Conservation (phyloP, 2,329 filamentous ascomycete genomes). For the Penicillium sp. region DNA sequence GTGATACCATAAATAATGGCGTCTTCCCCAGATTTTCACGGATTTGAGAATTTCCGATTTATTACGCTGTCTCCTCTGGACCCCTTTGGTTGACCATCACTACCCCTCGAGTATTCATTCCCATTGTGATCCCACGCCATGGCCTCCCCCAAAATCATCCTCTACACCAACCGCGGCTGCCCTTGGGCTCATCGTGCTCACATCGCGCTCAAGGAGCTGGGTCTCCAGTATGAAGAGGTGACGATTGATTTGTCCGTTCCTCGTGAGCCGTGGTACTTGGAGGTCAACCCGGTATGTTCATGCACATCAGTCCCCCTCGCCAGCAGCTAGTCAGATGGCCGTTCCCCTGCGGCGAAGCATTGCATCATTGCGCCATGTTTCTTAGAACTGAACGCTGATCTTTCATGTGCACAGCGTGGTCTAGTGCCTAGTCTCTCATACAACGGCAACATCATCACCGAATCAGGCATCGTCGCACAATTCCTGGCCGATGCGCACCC, state of each 20-base stretch:
- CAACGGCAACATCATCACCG: slow-evolving; percentile 70
- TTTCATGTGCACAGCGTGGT: slow-evolving; percentile 55
- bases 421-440: slow-evolving; percentile 72
- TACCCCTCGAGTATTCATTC: slow-evolving; percentile 6
- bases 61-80: neutral
- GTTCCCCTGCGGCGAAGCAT: neutral
- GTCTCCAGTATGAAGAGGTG: slow-evolving; percentile 68
- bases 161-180: slow-evolving; percentile 71
- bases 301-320: neutral
- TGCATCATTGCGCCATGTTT: too few relatives aligned
- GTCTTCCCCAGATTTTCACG: slow-evolving; percentile 11
- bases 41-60: neutral
- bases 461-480: slow-evolving; percentile 69
- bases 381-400: neutral
- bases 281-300: slow-evolving; percentile 66
- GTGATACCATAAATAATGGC: slow-evolving; percentile 21
- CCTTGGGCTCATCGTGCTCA: slow-evolving; percentile 77
- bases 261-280: slow-evolving; percentile 71
- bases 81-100: neutral
- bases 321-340: neutral
- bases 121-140: slow-evolving; percentile 22
- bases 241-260: slow-evolving; percentile 71
- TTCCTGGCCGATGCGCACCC: slow-evolving; percentile 72
- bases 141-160: slow-evolving; percentile 56
- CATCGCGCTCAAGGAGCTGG: slow-evolving; percentile 68